Evolutionary conservation across 352 stramenopile species (phyloP).

Genomic region (Phytophthora quininea): DNA sequence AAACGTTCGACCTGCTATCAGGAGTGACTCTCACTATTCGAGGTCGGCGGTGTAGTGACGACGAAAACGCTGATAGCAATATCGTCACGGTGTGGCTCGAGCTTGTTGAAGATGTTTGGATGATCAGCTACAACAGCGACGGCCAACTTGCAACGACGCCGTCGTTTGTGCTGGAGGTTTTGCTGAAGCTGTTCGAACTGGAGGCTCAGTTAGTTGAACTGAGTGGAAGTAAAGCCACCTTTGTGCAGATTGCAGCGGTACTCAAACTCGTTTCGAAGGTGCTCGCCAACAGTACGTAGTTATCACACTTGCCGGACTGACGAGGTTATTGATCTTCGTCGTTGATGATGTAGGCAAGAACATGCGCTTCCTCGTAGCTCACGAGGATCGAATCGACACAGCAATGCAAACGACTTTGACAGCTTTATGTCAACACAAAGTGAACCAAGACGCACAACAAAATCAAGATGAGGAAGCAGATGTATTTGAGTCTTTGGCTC

Average conservation of each 20-base stretch:
- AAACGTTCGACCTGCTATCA: slow-evolving; percentile 29
- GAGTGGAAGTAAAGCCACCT: not conserved
- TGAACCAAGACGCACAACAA: not conserved
- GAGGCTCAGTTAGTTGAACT: slow-evolving; percentile 7
- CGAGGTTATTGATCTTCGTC: not conserved
- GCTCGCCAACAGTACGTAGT: slow-evolving; percentile 28
- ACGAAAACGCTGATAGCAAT: slow-evolving; percentile 10
- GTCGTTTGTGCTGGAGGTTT: slow-evolving; percentile 19
- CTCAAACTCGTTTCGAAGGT: slow-evolving; percentile 30
- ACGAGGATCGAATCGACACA: slow-evolving; percentile 23
- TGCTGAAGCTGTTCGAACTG: slow-evolving; percentile 20
- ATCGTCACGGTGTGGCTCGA: slow-evolving; percentile 32
- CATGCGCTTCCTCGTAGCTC: slow-evolving; percentile 10
- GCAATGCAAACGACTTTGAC: slow-evolving; percentile 13
- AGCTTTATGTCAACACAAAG: slow-evolving; percentile 6
- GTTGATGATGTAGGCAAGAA: slow-evolving; percentile 28
- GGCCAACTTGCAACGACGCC: slow-evolving; percentile 27
- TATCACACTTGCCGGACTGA: not conserved
- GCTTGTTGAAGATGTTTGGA: slow-evolving; percentile 37
- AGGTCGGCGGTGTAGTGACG: not conserved
- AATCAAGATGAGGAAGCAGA: not conserved
- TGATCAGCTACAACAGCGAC: slow-evolving; percentile 38
- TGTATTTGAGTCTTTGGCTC: slow-evolving; percentile 20
- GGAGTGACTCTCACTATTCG: slow-evolving; percentile 9
- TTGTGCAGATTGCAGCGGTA: slow-evolving; percentile 16